Conservation (phyloP, 192 early-diverging fungal genomes). For the Powellomyces hirtus region DNA sequence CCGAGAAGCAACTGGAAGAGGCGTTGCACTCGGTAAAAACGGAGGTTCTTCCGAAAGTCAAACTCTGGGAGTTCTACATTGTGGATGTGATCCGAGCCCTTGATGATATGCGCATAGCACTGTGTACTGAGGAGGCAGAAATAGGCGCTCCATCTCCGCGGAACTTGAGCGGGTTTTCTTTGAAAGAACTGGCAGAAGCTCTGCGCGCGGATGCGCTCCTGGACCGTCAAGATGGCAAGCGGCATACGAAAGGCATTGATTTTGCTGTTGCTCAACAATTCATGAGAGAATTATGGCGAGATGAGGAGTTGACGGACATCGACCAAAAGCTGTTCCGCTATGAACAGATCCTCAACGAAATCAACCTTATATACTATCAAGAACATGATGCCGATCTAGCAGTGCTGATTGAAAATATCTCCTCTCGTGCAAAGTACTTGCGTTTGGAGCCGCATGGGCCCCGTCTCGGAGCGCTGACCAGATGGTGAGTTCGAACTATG, state of each 20-base stretch:
- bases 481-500: neutral
- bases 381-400: conserved; percentile 77
- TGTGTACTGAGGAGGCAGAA: neutral
- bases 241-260: conserved; percentile 61
- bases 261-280: conserved; percentile 46
- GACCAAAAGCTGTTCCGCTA: conserved; percentile 51
- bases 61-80: conserved; percentile 89
- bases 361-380: conserved; percentile 85
- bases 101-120: conserved; percentile 17
- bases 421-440: conserved; percentile 77
- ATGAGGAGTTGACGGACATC: conserved; percentile 11
- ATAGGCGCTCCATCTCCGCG: neutral
- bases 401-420: conserved; percentile 69
- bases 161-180: neutral
- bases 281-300: conserved; percentile 31
- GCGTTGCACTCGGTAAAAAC: conserved; percentile 55
- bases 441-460: conserved; percentile 87
- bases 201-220: conserved; percentile 26
- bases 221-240: conserved; percentile 40
- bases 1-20: conserved; percentile 62
- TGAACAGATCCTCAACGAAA: conserved; percentile 71
- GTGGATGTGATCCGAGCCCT: conserved; percentile 43
- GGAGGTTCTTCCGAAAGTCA: conserved; percentile 36
- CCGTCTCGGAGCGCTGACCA: conserved; percentile 53
- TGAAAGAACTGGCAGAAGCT: conserved; percentile 31